A percentile compares a stretch with the other conserved stretches of the same genome.
Conservation (phyloP, 306 rosid species). For the Senna tora region DNA sequence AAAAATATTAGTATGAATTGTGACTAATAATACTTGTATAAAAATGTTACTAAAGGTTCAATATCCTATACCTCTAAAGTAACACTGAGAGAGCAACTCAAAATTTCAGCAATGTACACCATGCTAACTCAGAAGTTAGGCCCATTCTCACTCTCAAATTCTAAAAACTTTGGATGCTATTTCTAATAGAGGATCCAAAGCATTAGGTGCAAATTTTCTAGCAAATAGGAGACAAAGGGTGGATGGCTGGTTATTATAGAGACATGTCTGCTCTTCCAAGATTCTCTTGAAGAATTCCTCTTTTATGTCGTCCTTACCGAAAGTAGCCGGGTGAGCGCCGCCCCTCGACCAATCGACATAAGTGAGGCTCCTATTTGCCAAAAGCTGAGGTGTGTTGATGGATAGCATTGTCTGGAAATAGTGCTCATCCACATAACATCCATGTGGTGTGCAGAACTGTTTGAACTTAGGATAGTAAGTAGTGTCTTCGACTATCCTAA, state of each 20-base stretch:
- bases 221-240: constrained; percentile 91
- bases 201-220: constrained; percentile 92
- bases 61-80: constrained; percentile 43
- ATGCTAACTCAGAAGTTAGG: constrained; percentile 34
- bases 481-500: constrained; percentile 65
- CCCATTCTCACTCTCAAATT: constrained; percentile 45
- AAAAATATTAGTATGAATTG: constrained; percentile 36
- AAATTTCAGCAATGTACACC: constrained; percentile 31
- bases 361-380: constrained; percentile 89
- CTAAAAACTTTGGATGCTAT: constrained; percentile 71
- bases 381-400: constrained; percentile 67
- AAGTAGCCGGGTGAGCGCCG: constrained; percentile 99
- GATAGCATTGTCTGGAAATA: constrained; percentile 93
- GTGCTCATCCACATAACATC: constrained; percentile 97
- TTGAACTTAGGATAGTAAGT: constrained; percentile 72
- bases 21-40: constrained; percentile 25
- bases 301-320: constrained; percentile 78
- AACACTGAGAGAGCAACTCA: constrained; percentile 42
- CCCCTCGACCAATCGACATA: constrained; percentile 98
- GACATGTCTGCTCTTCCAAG: constrained; percentile 58
- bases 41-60: constrained; percentile 24
- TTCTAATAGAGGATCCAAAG: constrained; percentile 77
- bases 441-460: constrained; percentile 76
- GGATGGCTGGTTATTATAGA: constrained; percentile 85
- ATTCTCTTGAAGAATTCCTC: constrained; percentile 78